Conservation (phyloP, 2,329 filamentous ascomycete species). For the Elsinoe batatas region DNA sequence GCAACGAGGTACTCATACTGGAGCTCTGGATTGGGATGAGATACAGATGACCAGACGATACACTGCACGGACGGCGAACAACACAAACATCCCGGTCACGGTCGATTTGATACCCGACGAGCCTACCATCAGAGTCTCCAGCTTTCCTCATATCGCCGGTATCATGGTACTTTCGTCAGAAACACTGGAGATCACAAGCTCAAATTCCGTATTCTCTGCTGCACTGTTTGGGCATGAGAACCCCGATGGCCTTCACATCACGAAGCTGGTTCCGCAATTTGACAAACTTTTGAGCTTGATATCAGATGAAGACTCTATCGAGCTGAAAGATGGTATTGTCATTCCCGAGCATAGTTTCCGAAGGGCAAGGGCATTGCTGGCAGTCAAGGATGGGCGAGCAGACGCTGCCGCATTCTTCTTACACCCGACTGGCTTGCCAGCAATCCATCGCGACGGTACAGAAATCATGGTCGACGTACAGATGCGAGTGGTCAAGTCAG, state of each 20-base stretch:
- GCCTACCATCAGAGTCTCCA: slow-evolving; percentile 72
- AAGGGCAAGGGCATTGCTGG: slow-evolving; percentile 73
- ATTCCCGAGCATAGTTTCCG: slow-evolving; percentile 94
- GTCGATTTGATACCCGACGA: slow-evolving; percentile 62
- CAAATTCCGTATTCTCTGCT: slow-evolving; percentile 88
- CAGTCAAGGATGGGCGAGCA: slow-evolving; percentile 69
- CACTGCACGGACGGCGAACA: slow-evolving; percentile 68
- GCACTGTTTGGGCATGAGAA: slow-evolving; percentile 83
- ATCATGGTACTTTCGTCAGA: slow-evolving; percentile 85
- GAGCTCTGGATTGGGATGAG: slow-evolving; percentile 68
- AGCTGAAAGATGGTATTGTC: slow-evolving; percentile 84
- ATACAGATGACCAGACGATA: slow-evolving; percentile 67
- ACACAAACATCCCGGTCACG: slow-evolving; percentile 73
- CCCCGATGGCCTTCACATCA: slow-evolving; percentile 70
- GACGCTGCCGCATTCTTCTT: slow-evolving; percentile 70
- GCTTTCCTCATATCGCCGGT: slow-evolving; percentile 93
- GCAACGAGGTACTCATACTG: slow-evolving; percentile 59
- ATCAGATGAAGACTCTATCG: slow-evolving; percentile 75
- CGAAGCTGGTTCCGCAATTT: slow-evolving; percentile 74
- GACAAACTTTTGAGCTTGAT: slow-evolving; percentile 72
- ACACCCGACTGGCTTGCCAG: slow-evolving; percentile 72
- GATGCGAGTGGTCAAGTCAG: slow-evolving; percentile 90
- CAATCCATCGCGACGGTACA: slow-evolving; percentile 79
- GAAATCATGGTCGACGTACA: slow-evolving; percentile 92
- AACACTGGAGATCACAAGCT: slow-evolving; percentile 72